phyloP scores from a whole-genome alignment of 257 asterid species.

The Fraxinus excelsior region DNA sequence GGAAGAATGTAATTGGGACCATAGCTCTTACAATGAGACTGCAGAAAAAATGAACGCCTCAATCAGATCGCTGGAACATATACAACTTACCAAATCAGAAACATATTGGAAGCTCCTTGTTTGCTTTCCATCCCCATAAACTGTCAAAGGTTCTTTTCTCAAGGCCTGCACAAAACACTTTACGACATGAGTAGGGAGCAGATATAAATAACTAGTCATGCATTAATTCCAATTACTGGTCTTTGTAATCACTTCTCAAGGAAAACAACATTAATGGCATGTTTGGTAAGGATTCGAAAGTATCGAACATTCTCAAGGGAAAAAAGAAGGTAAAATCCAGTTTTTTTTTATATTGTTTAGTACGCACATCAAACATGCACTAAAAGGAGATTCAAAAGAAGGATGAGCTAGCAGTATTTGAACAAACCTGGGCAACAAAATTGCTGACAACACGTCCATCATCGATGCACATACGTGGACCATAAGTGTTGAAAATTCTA shows the following conservation, averaged over 20 bases:
- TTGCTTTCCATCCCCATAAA: constrained; percentile 95
- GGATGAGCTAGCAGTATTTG: constrained; percentile 4
- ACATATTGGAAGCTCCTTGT: constrained; percentile 94
- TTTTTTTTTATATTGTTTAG: not conserved
- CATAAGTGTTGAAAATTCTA: constrained; percentile 89
- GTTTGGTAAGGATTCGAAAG: not conserved
- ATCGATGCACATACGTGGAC: constrained; percentile 93
- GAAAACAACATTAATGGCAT: not conserved
- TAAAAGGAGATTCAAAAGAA: not conserved
- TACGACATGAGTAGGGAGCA: not conserved
- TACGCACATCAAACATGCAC: not conserved
- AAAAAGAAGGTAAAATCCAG: not conserved
- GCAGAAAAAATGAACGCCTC: not conserved
- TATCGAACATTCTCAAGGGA: not conserved
- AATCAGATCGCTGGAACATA: not conserved
- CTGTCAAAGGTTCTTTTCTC: constrained; percentile 79
- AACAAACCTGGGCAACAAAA: constrained; percentile 80
- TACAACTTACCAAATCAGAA: constrained; percentile 70
- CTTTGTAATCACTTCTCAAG: not conserved
- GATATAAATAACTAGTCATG: not conserved
- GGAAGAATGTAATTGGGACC: not conserved
- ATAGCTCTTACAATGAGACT: too few relatives aligned
- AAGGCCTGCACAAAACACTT: constrained; percentile 55
- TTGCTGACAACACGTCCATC: constrained; percentile 97
- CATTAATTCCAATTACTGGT: not conserved